Evolutionary conservation across 106 monocot genomes (phyloP), one percentile per base, ranked within the genome.

Genomic region (Acorus gramineus): DNA sequence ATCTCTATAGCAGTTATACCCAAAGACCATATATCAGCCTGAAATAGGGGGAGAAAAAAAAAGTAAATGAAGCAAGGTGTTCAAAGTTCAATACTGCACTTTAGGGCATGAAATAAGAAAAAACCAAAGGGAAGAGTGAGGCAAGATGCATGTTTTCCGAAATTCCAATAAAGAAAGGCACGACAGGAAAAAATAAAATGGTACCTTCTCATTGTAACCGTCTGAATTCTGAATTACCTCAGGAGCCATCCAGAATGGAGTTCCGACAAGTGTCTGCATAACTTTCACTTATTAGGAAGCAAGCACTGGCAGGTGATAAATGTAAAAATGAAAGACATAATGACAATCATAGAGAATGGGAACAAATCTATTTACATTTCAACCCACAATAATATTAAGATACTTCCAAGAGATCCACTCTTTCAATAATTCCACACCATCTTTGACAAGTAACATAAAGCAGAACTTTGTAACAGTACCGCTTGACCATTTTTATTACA

Each of bases 11-110:
- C 86, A 65, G 95, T 90, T 72, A 96, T 96, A 63, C 95, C 95
- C 84, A 96, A 81, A 50, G 95, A 96, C 95, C 95, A 96, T 64
- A 96, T 96, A 79, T 96, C 95, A 74, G 95, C 95, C 95, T 96
- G 87, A 73, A 84, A 70, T 12, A 80, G 53, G 46, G 58, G 55
- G 54, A 67, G 62, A 42, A 71, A 51, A 64, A 55, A 52, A 44
- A 65, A 74, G 52, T 50, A 64, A 42, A 9, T 69, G 61, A 53
- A 6, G 8, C 11, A 59, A 48, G 47, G n/a, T 57, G 44, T 49
- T 14, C 12, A 63, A 11, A 13, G 56, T 42, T 56, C 5, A 28
- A 60, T 46, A 60, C 28, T 28, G 28, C 28, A 28, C 1, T 28
- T 28, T 28, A 28, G 28, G 28, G 28, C 28, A 28, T 28, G 28